A percentile compares a stretch with the other conserved stretches of the same genome.
Evolutionary conservation across 495 filamentous ascomycete genomes (phyloP).

Genomic region (Talaromyces liani): DNA sequence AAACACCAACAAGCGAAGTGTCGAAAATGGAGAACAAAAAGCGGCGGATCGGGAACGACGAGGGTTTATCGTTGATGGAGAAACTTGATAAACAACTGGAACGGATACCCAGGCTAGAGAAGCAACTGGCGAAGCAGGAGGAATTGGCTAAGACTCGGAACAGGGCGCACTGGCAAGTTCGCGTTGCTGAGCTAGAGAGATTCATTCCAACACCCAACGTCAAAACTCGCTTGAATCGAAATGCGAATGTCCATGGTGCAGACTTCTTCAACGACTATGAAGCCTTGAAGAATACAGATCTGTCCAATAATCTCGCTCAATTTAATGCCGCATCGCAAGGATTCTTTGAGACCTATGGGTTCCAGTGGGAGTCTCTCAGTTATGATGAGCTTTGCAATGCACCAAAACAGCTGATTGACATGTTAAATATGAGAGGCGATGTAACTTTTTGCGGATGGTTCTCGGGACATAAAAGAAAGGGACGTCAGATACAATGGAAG

Average conservation of each 20-base stretch:
- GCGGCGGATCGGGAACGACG: background rate
- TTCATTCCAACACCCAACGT: too few relatives aligned
- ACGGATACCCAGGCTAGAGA: background rate
- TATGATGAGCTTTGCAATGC: background rate
- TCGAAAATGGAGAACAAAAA: background rate
- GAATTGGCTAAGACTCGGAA: too few relatives aligned
- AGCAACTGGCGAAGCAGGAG: too few relatives aligned
- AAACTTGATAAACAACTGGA: conserved; percentile 1
- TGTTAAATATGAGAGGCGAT: background rate
- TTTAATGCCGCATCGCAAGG: background rate
- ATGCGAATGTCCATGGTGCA: background rate
- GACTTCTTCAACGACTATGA: background rate
- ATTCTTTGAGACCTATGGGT: background rate
- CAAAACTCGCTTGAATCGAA: background rate
- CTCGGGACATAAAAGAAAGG: background rate
- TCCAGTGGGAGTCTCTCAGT: background rate
- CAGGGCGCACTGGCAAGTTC: too few relatives aligned
- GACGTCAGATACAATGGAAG: background rate
- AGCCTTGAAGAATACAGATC: background rate
- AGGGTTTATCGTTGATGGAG: background rate
- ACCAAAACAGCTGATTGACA: background rate
- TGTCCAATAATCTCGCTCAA: background rate
- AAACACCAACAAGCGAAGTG: too few relatives aligned
- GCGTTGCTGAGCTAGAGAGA: too few relatives aligned
- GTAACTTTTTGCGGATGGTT: background rate